These are phyloP conservation scores for Rhodotorula sp. DNA, from an alignment of 1,284 basidiomycete genomes.

Conservation along the genomic window DNA sequence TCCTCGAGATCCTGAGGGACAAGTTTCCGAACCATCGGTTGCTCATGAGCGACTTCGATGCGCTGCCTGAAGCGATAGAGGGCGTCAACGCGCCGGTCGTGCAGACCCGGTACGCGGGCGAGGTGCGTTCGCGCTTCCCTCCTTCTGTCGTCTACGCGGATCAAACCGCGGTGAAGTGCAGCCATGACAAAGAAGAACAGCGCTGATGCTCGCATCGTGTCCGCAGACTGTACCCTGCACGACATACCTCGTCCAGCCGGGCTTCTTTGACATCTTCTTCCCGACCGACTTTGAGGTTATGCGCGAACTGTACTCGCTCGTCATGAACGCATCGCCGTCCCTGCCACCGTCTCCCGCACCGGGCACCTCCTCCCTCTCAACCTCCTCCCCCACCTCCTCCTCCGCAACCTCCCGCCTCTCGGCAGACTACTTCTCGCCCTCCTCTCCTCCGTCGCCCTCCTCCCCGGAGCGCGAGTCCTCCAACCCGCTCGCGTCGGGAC, in stretches of 20 bases:
- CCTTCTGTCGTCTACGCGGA: background rate
- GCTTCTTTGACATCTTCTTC: constrained; percentile 99
- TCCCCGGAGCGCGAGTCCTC: constrained; percentile 34
- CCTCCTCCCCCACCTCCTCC: constrained; percentile 57
- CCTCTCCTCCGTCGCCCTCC: constrained; percentile 51
- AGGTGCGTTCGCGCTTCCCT: constrained; percentile 56
- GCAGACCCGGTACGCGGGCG: constrained; percentile 82
- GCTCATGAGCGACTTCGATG: constrained; percentile 88
- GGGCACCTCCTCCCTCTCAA: constrained; percentile 36
- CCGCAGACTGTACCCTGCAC: constrained; percentile 68
- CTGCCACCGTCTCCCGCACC: constrained; percentile 42
- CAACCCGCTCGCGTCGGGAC: background rate
- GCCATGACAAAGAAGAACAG: too few species aligned
- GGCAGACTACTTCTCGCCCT: constrained; percentile 42
- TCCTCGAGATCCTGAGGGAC: constrained; percentile 77
- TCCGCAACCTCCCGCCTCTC: constrained; percentile 58
- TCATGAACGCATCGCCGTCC: constrained; percentile 54
- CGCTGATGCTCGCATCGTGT: background rate
- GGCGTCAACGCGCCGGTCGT: constrained; percentile 92
- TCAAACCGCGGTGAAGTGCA: too few species aligned
- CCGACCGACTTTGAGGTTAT: constrained; percentile 88
- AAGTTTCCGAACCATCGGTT: constrained; percentile 90
- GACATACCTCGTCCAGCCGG: constrained; percentile 89
- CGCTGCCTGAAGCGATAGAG: constrained; percentile 79
- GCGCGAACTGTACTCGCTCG: constrained; percentile 81